Conservation (phyloP, 2,329 filamentous ascomycete species). For the Beauveria sp. region DNA sequence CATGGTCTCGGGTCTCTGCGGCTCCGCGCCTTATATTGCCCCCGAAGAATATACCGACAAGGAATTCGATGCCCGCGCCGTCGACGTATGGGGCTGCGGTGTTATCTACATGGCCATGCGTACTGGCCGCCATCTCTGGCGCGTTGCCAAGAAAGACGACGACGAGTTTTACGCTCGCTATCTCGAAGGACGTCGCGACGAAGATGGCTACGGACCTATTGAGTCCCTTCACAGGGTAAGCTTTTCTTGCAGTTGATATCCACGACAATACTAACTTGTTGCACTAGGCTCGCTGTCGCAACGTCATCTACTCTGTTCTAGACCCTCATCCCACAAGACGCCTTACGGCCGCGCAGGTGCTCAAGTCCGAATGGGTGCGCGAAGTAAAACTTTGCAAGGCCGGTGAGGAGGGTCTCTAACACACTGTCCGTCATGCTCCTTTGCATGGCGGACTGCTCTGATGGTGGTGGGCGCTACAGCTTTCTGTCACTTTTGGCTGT, state of each 20-base stretch:
- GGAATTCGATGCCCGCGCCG: conserved; percentile 95
- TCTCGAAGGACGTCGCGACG: conserved; percentile 83
- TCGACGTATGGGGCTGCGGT: conserved; percentile 96
- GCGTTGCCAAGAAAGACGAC: conserved; percentile 91
- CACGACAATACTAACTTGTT: neutral
- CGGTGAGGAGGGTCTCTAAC: conserved; percentile 84
- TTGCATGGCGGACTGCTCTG: conserved; percentile 22
- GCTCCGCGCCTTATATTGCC: conserved; percentile 93
- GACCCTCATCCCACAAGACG: conserved; percentile 89
- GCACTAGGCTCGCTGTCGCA: conserved; percentile 81
- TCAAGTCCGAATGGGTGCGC: conserved; percentile 97
- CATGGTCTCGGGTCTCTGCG: conserved; percentile 95
- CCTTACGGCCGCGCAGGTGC: conserved; percentile 90
- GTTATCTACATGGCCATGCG: conserved; percentile 99
- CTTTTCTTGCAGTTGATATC: conserved; percentile 14
- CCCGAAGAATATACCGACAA: conserved; percentile 93
- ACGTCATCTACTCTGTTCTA: conserved; percentile 97
- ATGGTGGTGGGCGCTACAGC: conserved; percentile 11
- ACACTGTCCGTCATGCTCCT: conserved; percentile 20
- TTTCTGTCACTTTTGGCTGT: neutral
- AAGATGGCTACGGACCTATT: conserved; percentile 93
- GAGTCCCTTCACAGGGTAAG: conserved; percentile 91
- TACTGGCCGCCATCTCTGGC: conserved; percentile 91
- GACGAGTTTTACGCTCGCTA: conserved; percentile 97
- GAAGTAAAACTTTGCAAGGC: conserved; percentile 97